These are phyloP conservation scores for Chlamydomonas reinhardtii DNA, from an alignment of 163 green algal species.

Conservation along the genomic window DNA sequence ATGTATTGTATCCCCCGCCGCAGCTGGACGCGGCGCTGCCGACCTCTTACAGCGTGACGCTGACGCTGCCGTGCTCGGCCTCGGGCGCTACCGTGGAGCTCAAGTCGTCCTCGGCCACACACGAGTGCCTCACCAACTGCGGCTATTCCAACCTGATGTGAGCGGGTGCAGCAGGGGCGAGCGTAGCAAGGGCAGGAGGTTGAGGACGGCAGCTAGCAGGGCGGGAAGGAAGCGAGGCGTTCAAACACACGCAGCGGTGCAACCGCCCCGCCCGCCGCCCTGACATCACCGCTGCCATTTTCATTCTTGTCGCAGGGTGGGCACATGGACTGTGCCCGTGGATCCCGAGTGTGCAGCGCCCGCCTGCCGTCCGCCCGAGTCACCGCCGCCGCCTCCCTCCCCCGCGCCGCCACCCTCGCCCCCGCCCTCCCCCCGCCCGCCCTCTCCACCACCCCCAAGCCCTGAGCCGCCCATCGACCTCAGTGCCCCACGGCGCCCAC, in stretches of 20 bases:
- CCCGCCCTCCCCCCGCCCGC: background rate
- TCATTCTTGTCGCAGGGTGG: background rate
- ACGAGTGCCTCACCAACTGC: slow-evolving; percentile 22
- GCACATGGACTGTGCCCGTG: background rate
- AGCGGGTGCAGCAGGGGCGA: background rate
- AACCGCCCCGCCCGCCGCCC: too few relatives aligned
- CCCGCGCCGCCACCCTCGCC: background rate
- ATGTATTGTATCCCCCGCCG: too few relatives aligned
- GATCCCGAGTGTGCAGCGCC: background rate
- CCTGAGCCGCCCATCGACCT: background rate
- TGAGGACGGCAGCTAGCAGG: too few relatives aligned
- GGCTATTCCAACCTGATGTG: slow-evolving; percentile 40
- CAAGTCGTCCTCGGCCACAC: slow-evolving; percentile 28
- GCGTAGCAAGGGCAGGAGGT: too few relatives aligned
- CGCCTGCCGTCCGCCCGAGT: background rate
- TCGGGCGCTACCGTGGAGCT: slow-evolving; percentile 1
- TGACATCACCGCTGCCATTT: too few relatives aligned
- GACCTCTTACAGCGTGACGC: background rate
- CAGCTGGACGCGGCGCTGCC: slow-evolving; percentile 2
- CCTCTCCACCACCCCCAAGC: background rate
- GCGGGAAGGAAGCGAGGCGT: too few relatives aligned
- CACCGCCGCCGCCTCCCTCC: background rate
- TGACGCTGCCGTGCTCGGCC: slow-evolving; percentile 14
- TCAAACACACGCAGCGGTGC: too few relatives aligned
- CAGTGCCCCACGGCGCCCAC: background rate